Base-by-base conservation (phyloP, 1,284 basidiomycete species). In the Tilletia indica region DNA sequence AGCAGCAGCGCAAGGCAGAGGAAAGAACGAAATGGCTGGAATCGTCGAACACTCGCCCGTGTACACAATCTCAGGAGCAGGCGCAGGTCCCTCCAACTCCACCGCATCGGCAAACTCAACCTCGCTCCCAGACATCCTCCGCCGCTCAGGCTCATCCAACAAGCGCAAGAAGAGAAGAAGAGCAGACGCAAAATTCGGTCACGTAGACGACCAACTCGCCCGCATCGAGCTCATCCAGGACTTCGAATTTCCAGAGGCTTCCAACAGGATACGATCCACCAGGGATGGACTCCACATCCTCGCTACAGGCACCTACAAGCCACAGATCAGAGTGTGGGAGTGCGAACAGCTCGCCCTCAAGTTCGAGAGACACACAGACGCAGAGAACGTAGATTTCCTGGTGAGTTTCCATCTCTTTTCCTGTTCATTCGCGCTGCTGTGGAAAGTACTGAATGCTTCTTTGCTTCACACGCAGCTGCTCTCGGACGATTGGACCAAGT, bases 401-500 rank as follows among this genome's bases (percentile, higher is more conserved):
- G 94, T 97, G 87, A 89, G 93, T 92, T 85, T 88, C 48, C 73
- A 70, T 11, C 11, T 36, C 19, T 16, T 45, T 19, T 25, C 25
- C 42, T 31, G 25, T 31, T 31, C 25, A 31, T 31, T 31, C 25
- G 25, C 25, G 25, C 25, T 31, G 25, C 25, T 31, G 25, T 31
- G 25, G 25, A 31, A 31, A 31, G 25, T 31, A 31, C 25, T 31
- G 25, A 31, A 31, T 31, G 25, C 25, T 38, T 42, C 31, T 21
- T 38, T 71, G 12, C 84, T 31, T 31, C 25, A 31, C 25, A 31
- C 25, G 25, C 25, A 31, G 25, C 91, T 95, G 82, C 88, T 99
- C 11, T 97, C 95, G 0, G 91, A 94, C 83, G 97, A 99, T 87
- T 99, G 97, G 97, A 99, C 96, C 19, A 99, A 99, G 86, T 92